Percentiles rank a stretch among this genome's conserved stretches.
Conservation (phyloP, 352 stramenopile species). For the Globisporangium okanoganense region DNA sequence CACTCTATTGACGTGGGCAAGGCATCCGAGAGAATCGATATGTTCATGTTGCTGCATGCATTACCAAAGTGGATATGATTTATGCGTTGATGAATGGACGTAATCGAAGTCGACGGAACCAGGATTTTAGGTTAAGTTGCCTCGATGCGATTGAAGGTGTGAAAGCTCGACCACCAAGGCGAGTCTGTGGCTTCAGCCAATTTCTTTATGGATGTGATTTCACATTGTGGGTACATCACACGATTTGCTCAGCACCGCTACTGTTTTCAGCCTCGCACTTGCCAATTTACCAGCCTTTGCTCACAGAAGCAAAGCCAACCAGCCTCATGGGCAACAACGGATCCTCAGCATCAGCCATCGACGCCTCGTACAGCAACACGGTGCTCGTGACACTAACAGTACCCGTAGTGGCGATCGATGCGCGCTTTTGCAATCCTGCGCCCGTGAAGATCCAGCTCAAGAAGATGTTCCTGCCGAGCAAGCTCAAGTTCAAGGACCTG, state of each 20-base stretch:
- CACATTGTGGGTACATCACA: not conserved
- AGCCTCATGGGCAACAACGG: not conserved
- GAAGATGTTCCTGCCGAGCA: not conserved
- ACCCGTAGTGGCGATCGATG: not conserved
- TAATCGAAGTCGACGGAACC: no score
- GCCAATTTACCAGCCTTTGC: not conserved
- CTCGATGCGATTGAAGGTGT: no score
- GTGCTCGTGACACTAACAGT: not conserved
- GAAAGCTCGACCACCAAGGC: no score
- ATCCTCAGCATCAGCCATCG: not conserved
- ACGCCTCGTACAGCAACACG: not conserved
- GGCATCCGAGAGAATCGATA: no score
- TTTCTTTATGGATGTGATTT: not conserved
- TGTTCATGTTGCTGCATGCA: no score
- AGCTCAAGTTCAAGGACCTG: not conserved
- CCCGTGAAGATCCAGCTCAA: not conserved
- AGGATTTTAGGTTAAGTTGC: no score
- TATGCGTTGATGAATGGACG: no score
- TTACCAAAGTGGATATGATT: no score
- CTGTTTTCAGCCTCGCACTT: not conserved
- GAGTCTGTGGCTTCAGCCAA: not conserved
- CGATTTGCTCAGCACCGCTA: not conserved
- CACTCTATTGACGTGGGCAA: no score
- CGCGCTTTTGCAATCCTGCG: not conserved
- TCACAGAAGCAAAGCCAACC: not conserved